These are phyloP conservation scores for Yarrowia sp. DNA, from an alignment of 805 yeast species.

Conservation along the genomic window DNA sequence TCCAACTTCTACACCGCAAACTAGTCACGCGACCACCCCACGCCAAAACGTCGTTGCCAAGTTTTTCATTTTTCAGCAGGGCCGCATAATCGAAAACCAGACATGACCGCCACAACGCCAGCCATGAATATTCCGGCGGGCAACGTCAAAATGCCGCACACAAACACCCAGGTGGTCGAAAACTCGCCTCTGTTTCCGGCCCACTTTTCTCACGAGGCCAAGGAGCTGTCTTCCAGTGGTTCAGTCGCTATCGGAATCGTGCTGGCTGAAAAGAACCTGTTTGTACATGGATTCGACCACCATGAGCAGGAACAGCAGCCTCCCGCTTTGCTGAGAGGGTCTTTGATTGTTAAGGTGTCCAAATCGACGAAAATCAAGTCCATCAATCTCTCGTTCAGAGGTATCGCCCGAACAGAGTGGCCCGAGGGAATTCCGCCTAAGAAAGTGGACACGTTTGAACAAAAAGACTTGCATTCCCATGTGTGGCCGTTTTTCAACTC, in stretches of 20 bases:
- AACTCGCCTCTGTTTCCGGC: constrained; percentile 20
- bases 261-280: constrained; percentile 76
- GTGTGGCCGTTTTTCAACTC: constrained; percentile 84
- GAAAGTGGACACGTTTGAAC: constrained; percentile 62
- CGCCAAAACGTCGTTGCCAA: not conserved
- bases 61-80: not conserved
- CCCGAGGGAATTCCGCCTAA: constrained; percentile 97
- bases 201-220: constrained; percentile 28
- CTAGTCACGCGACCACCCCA: too few relatives aligned
- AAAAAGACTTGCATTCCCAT: constrained; percentile 66
- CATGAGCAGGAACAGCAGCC: constrained; percentile 45
- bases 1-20: too few relatives aligned
- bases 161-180: not conserved
- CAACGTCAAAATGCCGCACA: not conserved
- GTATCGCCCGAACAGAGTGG: constrained; percentile 80
- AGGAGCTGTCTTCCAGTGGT: constrained; percentile 59
- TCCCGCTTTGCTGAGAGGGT: constrained; percentile 68
- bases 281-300: constrained; percentile 75
- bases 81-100: not conserved
- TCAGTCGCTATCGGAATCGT: constrained; percentile 69
- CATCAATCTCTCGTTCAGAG: constrained; percentile 62
- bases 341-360: constrained; percentile 63
- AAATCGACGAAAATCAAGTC: constrained; percentile 71
- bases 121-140: not conserved
- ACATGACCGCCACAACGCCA: not conserved